These are phyloP conservation scores for Sporisorium exsertum DNA, from an alignment of 1,284 basidiomycete genomes.

Conservation along the genomic window DNA sequence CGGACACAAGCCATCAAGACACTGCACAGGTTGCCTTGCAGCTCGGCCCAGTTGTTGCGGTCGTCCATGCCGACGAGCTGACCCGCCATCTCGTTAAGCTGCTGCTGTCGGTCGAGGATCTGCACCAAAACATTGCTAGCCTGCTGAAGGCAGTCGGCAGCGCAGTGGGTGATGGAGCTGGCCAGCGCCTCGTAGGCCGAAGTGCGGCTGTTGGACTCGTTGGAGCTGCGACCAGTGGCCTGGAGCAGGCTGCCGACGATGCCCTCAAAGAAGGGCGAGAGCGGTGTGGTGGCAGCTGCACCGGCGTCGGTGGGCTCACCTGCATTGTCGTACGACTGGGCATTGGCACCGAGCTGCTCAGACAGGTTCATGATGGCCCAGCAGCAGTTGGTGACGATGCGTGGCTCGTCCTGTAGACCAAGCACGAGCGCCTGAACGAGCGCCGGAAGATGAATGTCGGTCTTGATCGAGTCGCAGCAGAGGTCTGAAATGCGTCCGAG, in stretches of 20 bases:
- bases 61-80: slow-evolving; percentile 96
- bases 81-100: slow-evolving; percentile 77
- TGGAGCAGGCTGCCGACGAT: slow-evolving; percentile 60
- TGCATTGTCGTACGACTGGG: slow-evolving; percentile 69
- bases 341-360: slow-evolving; percentile 61
- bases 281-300: slow-evolving; percentile 71
- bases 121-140: slow-evolving; percentile 86
- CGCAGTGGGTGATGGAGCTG: slow-evolving; percentile 83
- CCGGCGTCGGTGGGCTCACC: slow-evolving; percentile 73
- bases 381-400: slow-evolving; percentile 93
- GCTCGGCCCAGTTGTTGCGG: slow-evolving; percentile 97
- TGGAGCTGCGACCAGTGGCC: slow-evolving; percentile 75
- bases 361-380: slow-evolving; percentile 93
- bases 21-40: slow-evolving; percentile 94
- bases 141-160: slow-evolving; percentile 82
- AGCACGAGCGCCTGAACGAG: slow-evolving; percentile 85
- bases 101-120: slow-evolving; percentile 88
- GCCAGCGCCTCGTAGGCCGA: slow-evolving; percentile 96
- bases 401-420: slow-evolving; percentile 83
- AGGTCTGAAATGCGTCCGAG: slow-evolving; percentile 94
- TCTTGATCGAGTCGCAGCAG: slow-evolving; percentile 86
- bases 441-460: slow-evolving; percentile 86
- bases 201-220: slow-evolving; percentile 92
- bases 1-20: slow-evolving; percentile 64
- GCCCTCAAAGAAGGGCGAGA: slow-evolving; percentile 90